Percentiles rank a stretch among this genome's conserved stretches.
phyloP scores from a whole-genome alignment of 805 yeast genomes.

The Suhomyces sp. region DNA sequence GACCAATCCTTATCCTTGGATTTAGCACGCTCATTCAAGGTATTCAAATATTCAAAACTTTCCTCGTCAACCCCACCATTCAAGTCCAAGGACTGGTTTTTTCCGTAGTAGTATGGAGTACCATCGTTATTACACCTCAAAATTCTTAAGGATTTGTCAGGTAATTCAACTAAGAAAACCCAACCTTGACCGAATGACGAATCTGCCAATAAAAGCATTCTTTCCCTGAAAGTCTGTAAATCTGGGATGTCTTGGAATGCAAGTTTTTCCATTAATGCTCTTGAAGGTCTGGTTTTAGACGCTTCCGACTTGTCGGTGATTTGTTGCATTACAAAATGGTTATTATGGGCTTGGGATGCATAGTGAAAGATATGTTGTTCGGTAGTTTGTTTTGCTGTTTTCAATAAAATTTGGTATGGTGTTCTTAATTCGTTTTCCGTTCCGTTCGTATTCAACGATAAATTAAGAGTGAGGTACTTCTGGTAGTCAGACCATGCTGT shows the following conservation, averaged over 20 bases:
- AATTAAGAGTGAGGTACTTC: slow-evolving; percentile 55
- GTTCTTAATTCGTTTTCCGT: slow-evolving; percentile 74
- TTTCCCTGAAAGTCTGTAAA: slow-evolving; percentile 51
- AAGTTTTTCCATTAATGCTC: slow-evolving; percentile 38
- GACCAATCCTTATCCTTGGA: slow-evolving; percentile 54
- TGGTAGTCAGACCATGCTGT: slow-evolving; percentile 85
- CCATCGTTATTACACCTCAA: slow-evolving; percentile 69
- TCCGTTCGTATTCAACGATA: slow-evolving; percentile 68
- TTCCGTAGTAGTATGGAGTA: slow-evolving; percentile 68
- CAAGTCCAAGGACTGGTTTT: slow-evolving; percentile 72
- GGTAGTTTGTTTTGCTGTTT: slow-evolving; percentile 65
- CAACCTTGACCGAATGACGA: slow-evolving; percentile 67
- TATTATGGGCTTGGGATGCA: slow-evolving; percentile 90
- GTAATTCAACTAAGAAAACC: slow-evolving; percentile 67
- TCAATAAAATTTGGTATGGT: slow-evolving; percentile 68
- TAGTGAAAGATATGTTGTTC: slow-evolving; percentile 74
- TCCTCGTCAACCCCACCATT: slow-evolving; percentile 66
- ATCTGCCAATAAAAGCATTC: slow-evolving; percentile 52
- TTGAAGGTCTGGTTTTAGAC: slow-evolving; percentile 33
- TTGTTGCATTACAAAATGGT: slow-evolving; percentile 83
- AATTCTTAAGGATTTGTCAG: slow-evolving; percentile 56
- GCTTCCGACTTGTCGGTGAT: slow-evolving; percentile 38
- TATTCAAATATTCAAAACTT: slow-evolving; percentile 47
- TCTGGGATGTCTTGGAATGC: slow-evolving; percentile 33
- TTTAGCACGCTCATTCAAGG: slow-evolving; percentile 42